A percentile compares a stretch with the other conserved stretches of the same genome.
Evolutionary conservation across 1,284 basidiomycete genomes (phyloP).

Genomic region (Coniferiporia sulphurascens): DNA sequence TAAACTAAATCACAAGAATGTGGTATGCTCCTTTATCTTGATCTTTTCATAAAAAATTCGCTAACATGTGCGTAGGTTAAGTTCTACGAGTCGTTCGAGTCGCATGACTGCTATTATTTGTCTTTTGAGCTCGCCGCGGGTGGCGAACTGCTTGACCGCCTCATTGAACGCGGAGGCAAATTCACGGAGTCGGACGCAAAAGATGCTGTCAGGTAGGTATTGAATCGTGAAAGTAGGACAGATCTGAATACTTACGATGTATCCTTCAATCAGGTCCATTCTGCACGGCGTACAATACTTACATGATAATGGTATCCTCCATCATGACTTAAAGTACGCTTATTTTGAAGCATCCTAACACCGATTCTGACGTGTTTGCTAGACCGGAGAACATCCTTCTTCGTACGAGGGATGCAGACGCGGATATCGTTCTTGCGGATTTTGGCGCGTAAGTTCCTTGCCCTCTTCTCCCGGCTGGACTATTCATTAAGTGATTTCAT

Average conservation of each 20-base stretch:
- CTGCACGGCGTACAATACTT: slow-evolving; percentile 16
- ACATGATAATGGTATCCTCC: slow-evolving; percentile 14
- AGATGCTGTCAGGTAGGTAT: slow-evolving; percentile 8
- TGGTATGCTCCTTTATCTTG: slow-evolving; percentile 1
- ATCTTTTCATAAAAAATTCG: not conserved
- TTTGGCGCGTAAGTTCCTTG: slow-evolving; percentile 14
- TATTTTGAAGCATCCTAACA: not conserved
- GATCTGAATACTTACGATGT: not conserved
- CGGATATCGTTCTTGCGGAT: slow-evolving; percentile 16
- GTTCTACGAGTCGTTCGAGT: slow-evolving; percentile 93
- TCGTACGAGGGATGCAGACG: slow-evolving; percentile 8
- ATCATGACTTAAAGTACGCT: slow-evolving; percentile 17
- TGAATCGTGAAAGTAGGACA: not conserved
- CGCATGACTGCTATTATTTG: slow-evolving; percentile 85
- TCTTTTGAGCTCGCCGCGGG: slow-evolving; percentile 89
- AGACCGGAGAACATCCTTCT: slow-evolving; percentile 17
- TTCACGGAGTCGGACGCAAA: slow-evolving; percentile 12
- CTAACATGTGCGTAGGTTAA: slow-evolving; percentile 34
- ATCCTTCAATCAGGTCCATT: slow-evolving; percentile 8
- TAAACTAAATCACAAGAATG: slow-evolving; percentile 9
- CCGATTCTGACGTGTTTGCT: not conserved
- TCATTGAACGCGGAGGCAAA: slow-evolving; percentile 46
- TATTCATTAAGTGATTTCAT: not conserved
- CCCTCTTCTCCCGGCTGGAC: not conserved
- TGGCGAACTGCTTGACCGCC: slow-evolving; percentile 86